Evolutionary conservation across 208 protist genomes (phyloP), one percentile per base, ranked within the genome.

Genomic region (Crithidia bombi): DNA sequence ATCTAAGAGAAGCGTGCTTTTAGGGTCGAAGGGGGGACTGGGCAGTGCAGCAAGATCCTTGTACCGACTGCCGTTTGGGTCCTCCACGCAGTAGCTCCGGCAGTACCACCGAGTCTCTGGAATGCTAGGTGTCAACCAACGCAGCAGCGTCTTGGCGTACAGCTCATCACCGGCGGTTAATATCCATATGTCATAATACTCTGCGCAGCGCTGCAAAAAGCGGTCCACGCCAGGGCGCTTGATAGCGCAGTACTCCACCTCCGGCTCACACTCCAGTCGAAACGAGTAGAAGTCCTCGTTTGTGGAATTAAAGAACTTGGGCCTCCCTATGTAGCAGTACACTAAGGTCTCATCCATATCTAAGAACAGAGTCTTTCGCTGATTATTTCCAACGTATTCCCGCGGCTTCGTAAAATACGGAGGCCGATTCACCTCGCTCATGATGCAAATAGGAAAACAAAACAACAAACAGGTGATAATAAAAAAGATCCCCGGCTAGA

Each of bases 271-370:
- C 9, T 67, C 77, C n/a, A 76, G 63, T 15, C 38, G 59, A 38
- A 76, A 76, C 26, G 66, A 44, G 46, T 64, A 76, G 17, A 71
- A 75, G 54, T 61, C 26, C 17, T 66, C 75, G 36, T 39, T 54
- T 12, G 23, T 41, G 15, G 64, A 43, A 46, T 59, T 65, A 33
- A 65, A 90, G 52, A 75, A 80, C 26, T 47, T 56, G n/a, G 81
- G 83, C 21, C 61, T 57, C 36, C 65, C 55, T 23, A 69, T 36
- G 67, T 78, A 85, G 14, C 81, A 87, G 50, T 87, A 81, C 10
- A 94, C 79, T 62, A 94, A 64, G 3, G 89, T 94, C 35, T 86
- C 70, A 69, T 94, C 89, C 54, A 94, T 66, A 65, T 94, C 89
- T 59, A 94, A 47, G 43, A 87, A 57, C 21, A 86, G 54, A 50